Base-by-base conservation (phyloP, 345 rosid genomes). In the Tarenaya hassleriana region DNA sequence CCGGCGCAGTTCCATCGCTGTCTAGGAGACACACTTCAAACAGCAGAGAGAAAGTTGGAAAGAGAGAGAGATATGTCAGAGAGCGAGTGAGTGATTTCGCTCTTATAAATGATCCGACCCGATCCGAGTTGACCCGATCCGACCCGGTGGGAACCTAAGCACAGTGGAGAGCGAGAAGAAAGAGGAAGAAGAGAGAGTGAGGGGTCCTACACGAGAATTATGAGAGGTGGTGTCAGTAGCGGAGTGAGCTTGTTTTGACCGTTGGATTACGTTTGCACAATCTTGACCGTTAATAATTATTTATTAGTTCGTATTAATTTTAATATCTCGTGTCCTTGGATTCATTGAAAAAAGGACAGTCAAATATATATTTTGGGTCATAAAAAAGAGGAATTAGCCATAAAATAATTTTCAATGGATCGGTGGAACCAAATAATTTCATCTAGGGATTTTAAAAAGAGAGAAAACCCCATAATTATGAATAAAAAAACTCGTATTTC, bases 61-160 rank as follows among this genome's bases (percentile, higher is more conserved):
- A 50, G 55, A 60, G 54, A 63, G 47, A 45, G 52, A 19, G 17
- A 17, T 34, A 9, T 12, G 58, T 37, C 7, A n/a, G 14, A 40
- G 41, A 54, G 24, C 11, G n/a, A 41, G 7, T 35, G 10, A 46
- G 41, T 47, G 7, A 27, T 43, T 7, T n/a, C 8, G 41, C 16
- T 54, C 63, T 69, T 58, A 70, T 61, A 51, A 68, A 58, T 58
- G 66, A 46, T 50, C 70, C 74, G 76, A 70, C 74, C 74, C 29
- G 29, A 24, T 5, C 5, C 29, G 29, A 2, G 29, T 24, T 24
- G 5, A 24, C 29, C 29, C 29, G 29, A 24, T 5, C 29, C 29
- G 29, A 24, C 29, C 29, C 29, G 52, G 59, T 67, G 55, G 52
- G 82, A 67, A 70, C 73, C 73, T 56, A 62, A 60, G 57, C 16